Evolutionary conservation across 2,329 filamentous ascomycete species (phyloP).

Genomic region (Daldinia sp.): DNA sequence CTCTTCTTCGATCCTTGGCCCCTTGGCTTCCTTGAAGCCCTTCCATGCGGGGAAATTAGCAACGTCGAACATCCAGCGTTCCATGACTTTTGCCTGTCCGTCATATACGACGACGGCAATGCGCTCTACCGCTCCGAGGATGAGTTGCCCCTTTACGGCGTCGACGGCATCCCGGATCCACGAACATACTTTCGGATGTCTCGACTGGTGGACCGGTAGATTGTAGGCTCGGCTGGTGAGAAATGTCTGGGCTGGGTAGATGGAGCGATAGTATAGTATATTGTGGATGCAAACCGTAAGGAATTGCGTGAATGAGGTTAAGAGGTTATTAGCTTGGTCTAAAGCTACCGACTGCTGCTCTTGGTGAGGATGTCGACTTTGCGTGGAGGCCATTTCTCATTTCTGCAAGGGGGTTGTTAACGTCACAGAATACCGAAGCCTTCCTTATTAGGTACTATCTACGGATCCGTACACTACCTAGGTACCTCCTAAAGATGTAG

Average conservation of each 20-base stretch:
- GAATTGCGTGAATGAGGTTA: slow-evolving; percentile 78
- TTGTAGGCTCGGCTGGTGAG: slow-evolving; percentile 83
- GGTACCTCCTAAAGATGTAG: no score
- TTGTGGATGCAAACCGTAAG: slow-evolving; percentile 85
- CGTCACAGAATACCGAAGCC: no score
- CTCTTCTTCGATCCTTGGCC: slow-evolving; percentile 42
- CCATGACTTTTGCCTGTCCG: slow-evolving; percentile 55
- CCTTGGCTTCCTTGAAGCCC: slow-evolving; percentile 44
- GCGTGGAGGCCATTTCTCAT: slow-evolving; percentile 13
- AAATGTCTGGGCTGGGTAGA: slow-evolving; percentile 83
- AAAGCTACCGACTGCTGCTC: slow-evolving; percentile 46
- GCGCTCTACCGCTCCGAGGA: slow-evolving; percentile 59
- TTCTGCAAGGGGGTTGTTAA: background rate
- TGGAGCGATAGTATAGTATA: slow-evolving; percentile 80
- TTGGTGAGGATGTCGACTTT: slow-evolving; percentile 14
- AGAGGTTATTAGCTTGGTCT: slow-evolving; percentile 62
- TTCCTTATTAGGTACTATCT: no score
- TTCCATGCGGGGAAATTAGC: slow-evolving; percentile 59
- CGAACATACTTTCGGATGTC: slow-evolving; percentile 83
- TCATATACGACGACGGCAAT: slow-evolving; percentile 58
- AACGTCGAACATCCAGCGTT: slow-evolving; percentile 70
- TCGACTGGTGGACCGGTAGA: slow-evolving; percentile 82
- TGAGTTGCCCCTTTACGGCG: slow-evolving; percentile 74
- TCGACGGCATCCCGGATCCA: slow-evolving; percentile 85
- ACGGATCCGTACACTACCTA: no score